Percentiles rank a stretch among this genome's conserved stretches.
Conservation (phyloP, 805 yeast genomes). For the Lachancea mirantina region DNA sequence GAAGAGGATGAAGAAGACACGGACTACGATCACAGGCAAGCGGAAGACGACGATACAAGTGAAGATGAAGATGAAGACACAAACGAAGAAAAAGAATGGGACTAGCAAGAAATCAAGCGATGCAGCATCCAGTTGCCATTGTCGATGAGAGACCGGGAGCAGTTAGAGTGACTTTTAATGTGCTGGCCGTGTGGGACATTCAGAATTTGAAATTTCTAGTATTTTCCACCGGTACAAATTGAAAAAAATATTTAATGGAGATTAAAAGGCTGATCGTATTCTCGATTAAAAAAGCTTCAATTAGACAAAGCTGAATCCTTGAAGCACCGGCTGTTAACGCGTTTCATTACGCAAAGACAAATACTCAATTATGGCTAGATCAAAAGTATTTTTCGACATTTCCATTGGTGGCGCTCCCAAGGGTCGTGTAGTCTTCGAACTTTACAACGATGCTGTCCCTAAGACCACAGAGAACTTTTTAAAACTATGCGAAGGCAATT, state of each 20-base stretch:
- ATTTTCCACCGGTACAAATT: too few relatives aligned
- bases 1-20: conserved; percentile 3
- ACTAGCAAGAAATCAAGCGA: background rate
- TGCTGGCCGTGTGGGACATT: too few relatives aligned
- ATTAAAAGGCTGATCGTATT: too few relatives aligned
- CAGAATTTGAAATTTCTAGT: too few relatives aligned
- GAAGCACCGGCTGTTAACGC: too few relatives aligned
- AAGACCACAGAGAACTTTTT: conserved; percentile 86
- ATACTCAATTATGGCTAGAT: conserved; percentile 27
- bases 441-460: conserved; percentile 69
- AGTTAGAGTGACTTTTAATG: too few relatives aligned
- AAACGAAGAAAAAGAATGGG: background rate
- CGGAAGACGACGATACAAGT: conserved; percentile 3
- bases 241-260: too few relatives aligned
- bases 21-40: conserved; percentile 8
- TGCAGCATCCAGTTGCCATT: too few relatives aligned
- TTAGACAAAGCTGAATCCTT: too few relatives aligned
- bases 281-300: too few relatives aligned
- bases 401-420: conserved; percentile 59
- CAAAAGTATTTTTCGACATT: conserved; percentile 72
- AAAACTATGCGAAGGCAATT: conserved; percentile 82
- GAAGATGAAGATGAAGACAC: background rate
- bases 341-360: too few relatives aligned
- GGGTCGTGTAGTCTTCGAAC: conserved; percentile 76
- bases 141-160: too few relatives aligned